Evolutionary conservation across 257 asterid genomes (phyloP), one percentile per base, ranked within the genome.

Genomic region (Voacanga thouarsii): DNA sequence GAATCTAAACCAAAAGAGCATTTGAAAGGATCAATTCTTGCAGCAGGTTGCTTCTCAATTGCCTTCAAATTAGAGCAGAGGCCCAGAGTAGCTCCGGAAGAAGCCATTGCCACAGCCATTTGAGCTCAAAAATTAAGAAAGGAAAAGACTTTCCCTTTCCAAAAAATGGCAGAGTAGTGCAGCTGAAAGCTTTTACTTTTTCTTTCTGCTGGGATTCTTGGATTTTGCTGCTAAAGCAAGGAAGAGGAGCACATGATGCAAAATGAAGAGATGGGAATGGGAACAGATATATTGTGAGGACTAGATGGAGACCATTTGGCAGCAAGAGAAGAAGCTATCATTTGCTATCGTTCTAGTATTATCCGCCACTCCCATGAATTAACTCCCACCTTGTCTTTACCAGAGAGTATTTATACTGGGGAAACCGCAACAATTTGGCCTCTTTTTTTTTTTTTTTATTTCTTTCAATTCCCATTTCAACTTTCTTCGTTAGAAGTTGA

Each of bases 41-140:
- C 80, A 79, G 74, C 71, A 76, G 89, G 65, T 61, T 86, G 91
- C 89, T 88, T 90, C 87, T 85, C 92, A 82, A 82, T 65, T 72
- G 86, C 84, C 64, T 86, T 91, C 83, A 90, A 81, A 77, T 71
- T 86, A 77, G 84, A 30, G 66, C 71, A 86, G 18, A 87, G 75
- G 78, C 91, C 89, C 82, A 90, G 79, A 76, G 80, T 83, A 66
- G 78, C 77, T 72, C 92, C 94, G 75, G 82, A 83, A 41, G 94
- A 94, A 84, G 95, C 96, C 96, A 92, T 91, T 80, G 97, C 89
- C 82, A 88, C 90, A 79, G 92, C 92, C 97, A 92, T 91, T 85
- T 77, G 53, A 80, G 50, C 33, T 50, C 67, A 59, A 39, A 57
- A 41, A 77, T 37, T 44, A 8, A 75, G 19, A 67, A 26, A 24